Evolutionary conservation across 164 flowering plant genomes (phyloP).

Genomic region (Chimonanthus salicifolius): DNA sequence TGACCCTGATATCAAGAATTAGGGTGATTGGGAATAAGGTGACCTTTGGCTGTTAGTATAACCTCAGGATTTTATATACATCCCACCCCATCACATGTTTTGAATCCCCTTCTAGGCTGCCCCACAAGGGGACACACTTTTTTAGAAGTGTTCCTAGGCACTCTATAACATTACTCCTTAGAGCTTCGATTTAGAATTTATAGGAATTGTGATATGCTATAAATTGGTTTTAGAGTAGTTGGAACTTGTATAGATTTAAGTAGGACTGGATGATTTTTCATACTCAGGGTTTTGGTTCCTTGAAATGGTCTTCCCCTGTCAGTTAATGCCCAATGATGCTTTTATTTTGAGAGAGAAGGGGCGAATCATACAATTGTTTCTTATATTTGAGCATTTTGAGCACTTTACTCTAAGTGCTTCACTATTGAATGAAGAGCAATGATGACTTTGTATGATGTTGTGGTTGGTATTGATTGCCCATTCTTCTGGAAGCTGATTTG

Average conservation of each 20-base stretch:
- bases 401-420: not conserved
- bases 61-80: too few species aligned
- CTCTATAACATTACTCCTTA: too few species aligned
- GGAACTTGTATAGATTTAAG: not conserved
- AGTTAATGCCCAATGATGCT: not conserved
- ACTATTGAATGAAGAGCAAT: not conserved
- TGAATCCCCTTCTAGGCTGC: too few species aligned
- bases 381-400: conserved; percentile 1
- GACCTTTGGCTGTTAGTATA: too few species aligned
- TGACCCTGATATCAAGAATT: too few species aligned
- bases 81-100: too few species aligned
- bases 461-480: not conserved
- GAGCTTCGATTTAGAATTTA: not conserved
- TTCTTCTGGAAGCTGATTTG: not conserved
- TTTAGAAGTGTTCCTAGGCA: too few species aligned
- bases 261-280: not conserved
- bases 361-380: not conserved
- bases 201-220: not conserved
- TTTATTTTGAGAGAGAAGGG: too few species aligned
- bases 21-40: too few species aligned
- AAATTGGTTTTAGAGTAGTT: not conserved
- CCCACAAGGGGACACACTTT: too few species aligned
- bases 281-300: not conserved
- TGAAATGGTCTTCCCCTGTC: not conserved
- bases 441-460: not conserved